phyloP scores from a whole-genome alignment of 768 basidiomycete genomes.

The Hydnomerulius pinastri region DNA sequence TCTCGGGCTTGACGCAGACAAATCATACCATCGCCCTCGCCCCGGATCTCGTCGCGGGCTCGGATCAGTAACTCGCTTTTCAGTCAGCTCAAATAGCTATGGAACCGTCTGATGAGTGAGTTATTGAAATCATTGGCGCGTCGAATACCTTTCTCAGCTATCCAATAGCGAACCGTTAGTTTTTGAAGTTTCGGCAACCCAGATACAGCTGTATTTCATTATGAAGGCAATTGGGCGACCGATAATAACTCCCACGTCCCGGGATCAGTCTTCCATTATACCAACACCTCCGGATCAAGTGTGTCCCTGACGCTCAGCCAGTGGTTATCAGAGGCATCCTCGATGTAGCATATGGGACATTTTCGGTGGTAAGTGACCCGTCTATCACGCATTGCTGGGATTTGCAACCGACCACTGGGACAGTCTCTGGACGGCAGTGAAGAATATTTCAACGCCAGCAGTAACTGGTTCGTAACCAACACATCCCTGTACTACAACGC shows the following conservation, averaged over 20 bases:
- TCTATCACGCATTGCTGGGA: background rate
- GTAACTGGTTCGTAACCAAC: constrained; percentile 26
- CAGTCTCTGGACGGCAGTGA: constrained; percentile 8
- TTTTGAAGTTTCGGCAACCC: constrained; percentile 3
- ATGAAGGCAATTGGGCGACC: constrained; percentile 10
- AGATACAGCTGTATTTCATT: constrained; percentile 17
- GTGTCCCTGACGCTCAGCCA: constrained; percentile 8
- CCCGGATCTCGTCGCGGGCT: constrained; percentile 1
- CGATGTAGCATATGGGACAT: constrained; percentile 27
- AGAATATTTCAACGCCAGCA: constrained; percentile 12
- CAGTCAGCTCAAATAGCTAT: too few species aligned
- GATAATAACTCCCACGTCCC: constrained; percentile 8
- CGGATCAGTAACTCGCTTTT: constrained; percentile 11
- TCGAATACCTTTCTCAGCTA: background rate
- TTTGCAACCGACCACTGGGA: background rate
- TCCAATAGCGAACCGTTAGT: background rate
- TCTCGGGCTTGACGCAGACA: constrained; percentile 1
- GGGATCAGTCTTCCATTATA: constrained; percentile 1
- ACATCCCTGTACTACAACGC: constrained; percentile 11
- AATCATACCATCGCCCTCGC: constrained; percentile 10
- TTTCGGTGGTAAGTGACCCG: constrained; percentile 21
- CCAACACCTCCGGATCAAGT: constrained; percentile 1
- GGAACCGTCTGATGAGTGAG: too few species aligned
- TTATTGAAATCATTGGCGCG: background rate
- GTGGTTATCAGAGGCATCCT: constrained; percentile 11